These are phyloP conservation scores for Selenicereus undatus DNA, from an alignment of 148 eudicot genomes.

Conservation along the genomic window DNA sequence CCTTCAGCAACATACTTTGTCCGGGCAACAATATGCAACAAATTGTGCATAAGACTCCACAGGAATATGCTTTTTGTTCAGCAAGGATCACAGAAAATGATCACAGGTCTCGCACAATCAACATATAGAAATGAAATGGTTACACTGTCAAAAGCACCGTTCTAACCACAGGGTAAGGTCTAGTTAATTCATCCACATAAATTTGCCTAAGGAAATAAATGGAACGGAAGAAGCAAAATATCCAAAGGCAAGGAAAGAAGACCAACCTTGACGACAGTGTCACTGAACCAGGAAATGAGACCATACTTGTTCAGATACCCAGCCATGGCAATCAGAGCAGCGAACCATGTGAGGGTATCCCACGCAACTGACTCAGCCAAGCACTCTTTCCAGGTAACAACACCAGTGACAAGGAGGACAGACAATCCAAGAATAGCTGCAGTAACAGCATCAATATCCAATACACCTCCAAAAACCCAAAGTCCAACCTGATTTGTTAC, in stretches of 20 bases:
- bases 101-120: too few species aligned
- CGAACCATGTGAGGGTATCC: constrained; percentile 98
- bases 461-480: constrained; percentile 81
- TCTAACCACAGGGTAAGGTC: too few species aligned
- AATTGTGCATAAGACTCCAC: too few species aligned
- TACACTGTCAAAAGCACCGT: too few species aligned
- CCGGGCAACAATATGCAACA: too few species aligned
- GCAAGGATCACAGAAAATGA: too few species aligned
- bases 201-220: not conserved
- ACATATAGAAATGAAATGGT: too few species aligned
- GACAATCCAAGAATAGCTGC: constrained; percentile 95
- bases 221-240: not conserved
- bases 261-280: constrained; percentile 82
- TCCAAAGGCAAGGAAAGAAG: constrained; percentile 1
- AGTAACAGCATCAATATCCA: constrained; percentile 89
- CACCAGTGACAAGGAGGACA: constrained; percentile 76
- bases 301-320: constrained; percentile 98
- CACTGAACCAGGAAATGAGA: constrained; percentile 96
- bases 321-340: constrained; percentile 99
- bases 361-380: constrained; percentile 91
- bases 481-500: constrained; percentile 67
- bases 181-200: too few species aligned
- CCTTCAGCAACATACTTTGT: not conserved
- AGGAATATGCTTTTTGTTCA: too few species aligned
- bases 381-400: constrained; percentile 97